Percentiles rank a stretch among this genome's conserved stretches.
Conservation (phyloP, 169 alveolate genomes). For the Amoebophrya sp. region DNA sequence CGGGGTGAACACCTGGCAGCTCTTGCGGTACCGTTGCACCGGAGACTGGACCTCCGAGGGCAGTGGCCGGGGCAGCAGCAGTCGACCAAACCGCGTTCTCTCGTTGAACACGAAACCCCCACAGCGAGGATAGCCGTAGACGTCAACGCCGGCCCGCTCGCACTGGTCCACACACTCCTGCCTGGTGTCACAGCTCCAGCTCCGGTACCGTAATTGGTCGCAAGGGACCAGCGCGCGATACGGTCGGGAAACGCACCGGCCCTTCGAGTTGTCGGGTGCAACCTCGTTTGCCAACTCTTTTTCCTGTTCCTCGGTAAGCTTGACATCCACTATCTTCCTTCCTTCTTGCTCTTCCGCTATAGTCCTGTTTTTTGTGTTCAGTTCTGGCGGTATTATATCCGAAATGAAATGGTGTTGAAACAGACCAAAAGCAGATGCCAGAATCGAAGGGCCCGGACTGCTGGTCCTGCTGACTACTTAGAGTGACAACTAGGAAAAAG, state of each 20-base stretch:
- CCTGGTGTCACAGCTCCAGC: not conserved
- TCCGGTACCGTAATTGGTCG: not conserved
- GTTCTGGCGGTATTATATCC: too few species aligned
- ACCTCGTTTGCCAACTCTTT: not conserved
- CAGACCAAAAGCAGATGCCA: too few species aligned
- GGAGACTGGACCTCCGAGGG: not conserved
- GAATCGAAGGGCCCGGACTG: too few species aligned
- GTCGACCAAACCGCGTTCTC: not conserved
- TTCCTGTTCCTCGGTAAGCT: not conserved
- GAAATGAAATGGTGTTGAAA: too few species aligned
- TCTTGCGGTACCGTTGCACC: not conserved
- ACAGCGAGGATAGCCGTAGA: not conserved
- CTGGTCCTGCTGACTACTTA: too few species aligned
- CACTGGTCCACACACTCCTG: not conserved
- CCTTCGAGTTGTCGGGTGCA: not conserved
- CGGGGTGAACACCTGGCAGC: not conserved
- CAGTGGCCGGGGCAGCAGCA: not conserved
- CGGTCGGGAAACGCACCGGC: not conserved
- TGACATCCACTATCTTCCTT: not conserved
- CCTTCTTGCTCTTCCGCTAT: too few species aligned
- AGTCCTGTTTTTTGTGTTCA: too few species aligned
- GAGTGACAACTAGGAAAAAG: too few species aligned
- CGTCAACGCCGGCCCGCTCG: conserved; percentile 12
- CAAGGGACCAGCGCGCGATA: not conserved
- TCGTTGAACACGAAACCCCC: not conserved